phyloP scores from a whole-genome alignment of 176 grass and related monocot species.

The Eremochloa ophiuroides region DNA sequence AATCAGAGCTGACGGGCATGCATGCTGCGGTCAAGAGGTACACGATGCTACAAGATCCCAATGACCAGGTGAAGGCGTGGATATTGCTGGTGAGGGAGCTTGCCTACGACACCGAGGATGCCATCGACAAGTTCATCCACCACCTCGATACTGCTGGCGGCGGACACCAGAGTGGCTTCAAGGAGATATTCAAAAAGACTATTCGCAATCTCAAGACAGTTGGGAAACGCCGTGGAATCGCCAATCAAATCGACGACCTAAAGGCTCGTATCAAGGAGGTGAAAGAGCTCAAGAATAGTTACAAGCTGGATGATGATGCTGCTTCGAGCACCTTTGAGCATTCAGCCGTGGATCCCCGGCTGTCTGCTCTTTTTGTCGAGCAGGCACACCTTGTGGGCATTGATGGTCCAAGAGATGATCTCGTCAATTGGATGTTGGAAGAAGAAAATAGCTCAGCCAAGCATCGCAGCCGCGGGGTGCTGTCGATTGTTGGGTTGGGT shows the following conservation, averaged over 20 bases:
- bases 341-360: neutral
- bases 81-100: conserved; percentile 10
- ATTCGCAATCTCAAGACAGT: neutral
- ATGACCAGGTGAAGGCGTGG: conserved; percentile 4
- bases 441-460: neutral
- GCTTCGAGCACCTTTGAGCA: neutral
- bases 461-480: neutral
- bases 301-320: neutral
- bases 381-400: neutral
- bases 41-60: neutral
- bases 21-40: neutral
- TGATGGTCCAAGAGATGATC: neutral
- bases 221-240: neutral
- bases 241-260: neutral
- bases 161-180: neutral
- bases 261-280: neutral
- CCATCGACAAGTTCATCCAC: conserved; percentile 1
- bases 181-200: neutral
- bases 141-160: neutral
- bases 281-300: neutral
- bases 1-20: neutral
- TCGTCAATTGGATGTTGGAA: neutral
- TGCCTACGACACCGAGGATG: neutral
- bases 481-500: neutral
- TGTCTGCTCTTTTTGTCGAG: neutral